Evolutionary conservation across 2,329 filamentous ascomycete species (phyloP).

Genomic region (Trichoderma sp.): DNA sequence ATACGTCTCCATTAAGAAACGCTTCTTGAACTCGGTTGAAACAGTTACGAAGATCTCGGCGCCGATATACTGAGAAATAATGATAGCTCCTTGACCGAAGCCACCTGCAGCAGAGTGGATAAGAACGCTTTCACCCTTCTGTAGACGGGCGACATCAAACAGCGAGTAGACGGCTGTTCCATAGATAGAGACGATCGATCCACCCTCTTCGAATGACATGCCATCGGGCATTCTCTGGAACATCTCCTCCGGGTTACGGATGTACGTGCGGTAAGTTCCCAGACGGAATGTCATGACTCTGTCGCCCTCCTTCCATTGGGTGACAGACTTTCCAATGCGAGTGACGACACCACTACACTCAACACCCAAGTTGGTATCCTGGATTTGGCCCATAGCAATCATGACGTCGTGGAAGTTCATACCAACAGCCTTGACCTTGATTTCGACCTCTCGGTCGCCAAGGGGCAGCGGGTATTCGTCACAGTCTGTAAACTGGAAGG

Average conservation of each 20-base stretch:
- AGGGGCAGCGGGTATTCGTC: neutral
- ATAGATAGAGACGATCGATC: neutral
- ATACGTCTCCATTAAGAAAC: conserved; percentile 30
- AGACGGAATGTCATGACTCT: neutral
- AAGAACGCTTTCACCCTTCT: neutral
- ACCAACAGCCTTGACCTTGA: neutral
- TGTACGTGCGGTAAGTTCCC: neutral
- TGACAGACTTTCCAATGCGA: neutral
- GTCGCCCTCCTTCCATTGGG: neutral
- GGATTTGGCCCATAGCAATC: neutral
- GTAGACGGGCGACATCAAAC: neutral
- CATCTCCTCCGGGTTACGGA: neutral
- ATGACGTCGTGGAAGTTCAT: neutral
- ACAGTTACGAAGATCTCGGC: neutral
- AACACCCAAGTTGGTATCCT: neutral
- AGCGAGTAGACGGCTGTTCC: neutral
- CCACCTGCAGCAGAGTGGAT: neutral
- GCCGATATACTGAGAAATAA: neutral
- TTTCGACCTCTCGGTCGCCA: neutral
- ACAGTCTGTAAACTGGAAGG: neutral
- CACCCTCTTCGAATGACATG: neutral
- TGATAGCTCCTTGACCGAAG: neutral
- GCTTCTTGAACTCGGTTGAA: neutral
- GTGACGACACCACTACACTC: neutral
- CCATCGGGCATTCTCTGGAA: neutral